Base-by-base conservation (phyloP, 352 stramenopile species). In the Phytophthora brassicae region DNA sequence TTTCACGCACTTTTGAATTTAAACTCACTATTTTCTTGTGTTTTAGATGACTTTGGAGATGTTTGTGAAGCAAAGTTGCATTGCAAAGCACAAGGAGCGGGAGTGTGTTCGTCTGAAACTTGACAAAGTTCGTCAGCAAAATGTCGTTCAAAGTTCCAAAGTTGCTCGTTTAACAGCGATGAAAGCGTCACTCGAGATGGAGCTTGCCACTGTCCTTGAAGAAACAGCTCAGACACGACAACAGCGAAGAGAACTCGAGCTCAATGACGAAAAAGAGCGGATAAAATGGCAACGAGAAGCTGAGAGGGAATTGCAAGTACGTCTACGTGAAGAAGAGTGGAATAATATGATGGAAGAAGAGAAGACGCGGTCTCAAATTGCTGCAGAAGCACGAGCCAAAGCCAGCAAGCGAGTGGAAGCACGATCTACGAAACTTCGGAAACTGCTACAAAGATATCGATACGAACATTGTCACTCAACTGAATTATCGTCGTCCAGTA, bases 241-340 rank as follows among this genome's bases (percentile, higher is more conserved):
- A 28, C 46, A 85, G 39, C 67, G 78, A 0, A 44, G 66, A 33
- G 59, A 79, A n/a, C 53, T 90, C 2, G 81, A 90, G 22, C 67
- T 81, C 49, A 46, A 59, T 2, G 72, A 67, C 11, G 26, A 63
- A 74, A 20, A 74, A 42, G 76, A 86, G 48, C 76, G 74, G 0
- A 20, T 64, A 3, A 70, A 74, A 16, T 68, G 70, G 3, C 81
- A 84, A 22, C 68, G 70, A 65, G 78, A 88, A 31, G 81, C 74
- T 5, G 76, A 90, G 36, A 57, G 69, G 24, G 64, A 58, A 12
- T 62, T 90, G 31, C 68, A 76, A 23, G 61, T 64, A 8, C 64
- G 75, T 6, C 50, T 90, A 9, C 69, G 68, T 0, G 55, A 78
- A 16, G 81, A 90, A 50, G 81, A 90, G 28, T 75, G 78, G 44